Percentiles rank a stretch among this genome's conserved stretches.
These are phyloP conservation scores for Cucurbita ficifolia DNA, from an alignment of 306 rosid genomes.

Conservation along the genomic window DNA sequence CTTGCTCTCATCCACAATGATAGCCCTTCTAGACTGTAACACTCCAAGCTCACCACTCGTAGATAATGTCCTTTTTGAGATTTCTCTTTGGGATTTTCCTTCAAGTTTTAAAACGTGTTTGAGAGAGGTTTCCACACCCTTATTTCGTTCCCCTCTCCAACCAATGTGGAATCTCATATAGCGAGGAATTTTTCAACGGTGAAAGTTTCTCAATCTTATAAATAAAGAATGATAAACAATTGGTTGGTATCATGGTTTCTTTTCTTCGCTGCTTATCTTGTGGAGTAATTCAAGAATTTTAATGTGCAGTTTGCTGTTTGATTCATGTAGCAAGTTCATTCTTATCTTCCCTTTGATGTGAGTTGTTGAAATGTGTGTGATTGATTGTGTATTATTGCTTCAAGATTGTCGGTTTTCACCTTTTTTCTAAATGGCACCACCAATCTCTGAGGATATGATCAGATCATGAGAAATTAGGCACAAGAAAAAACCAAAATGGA, in stretches of 20 bases:
- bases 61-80: no score
- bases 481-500: background rate
- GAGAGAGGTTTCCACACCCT: no score
- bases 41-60: no score
- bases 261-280: background rate
- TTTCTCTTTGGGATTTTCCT: no score
- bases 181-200: background rate
- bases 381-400: background rate
- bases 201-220: background rate
- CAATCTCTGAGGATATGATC: background rate
- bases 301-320: background rate
- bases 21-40: background rate
- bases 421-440: background rate
- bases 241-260: background rate
- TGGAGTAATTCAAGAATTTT: background rate
- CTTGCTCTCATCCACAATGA: background rate
- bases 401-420: background rate
- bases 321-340: background rate
- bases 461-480: background rate
- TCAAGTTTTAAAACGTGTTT: no score
- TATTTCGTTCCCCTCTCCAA: no score
- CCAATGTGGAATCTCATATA: no score
- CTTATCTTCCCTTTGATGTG: conserved; percentile 1
- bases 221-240: background rate
- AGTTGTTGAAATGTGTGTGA: background rate